phyloP scores from a whole-genome alignment of 352 stramenopile species.

The Phytopythium cucurbitacearum region DNA sequence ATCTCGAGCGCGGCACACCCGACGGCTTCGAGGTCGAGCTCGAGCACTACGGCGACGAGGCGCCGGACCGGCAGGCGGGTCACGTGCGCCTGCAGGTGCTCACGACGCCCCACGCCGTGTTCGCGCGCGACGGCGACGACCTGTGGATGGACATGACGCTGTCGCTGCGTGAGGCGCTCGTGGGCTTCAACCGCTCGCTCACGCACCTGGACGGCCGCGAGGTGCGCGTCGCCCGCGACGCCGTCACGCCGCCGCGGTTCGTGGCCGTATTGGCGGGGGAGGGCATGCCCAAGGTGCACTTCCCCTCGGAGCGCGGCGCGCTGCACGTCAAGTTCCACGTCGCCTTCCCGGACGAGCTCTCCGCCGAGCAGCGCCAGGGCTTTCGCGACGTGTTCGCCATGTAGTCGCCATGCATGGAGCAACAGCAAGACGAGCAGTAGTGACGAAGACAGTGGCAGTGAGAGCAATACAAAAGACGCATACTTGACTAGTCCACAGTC shows the following conservation, averaged over 20 bases:
- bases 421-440: not conserved
- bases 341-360: conserved; percentile 90
- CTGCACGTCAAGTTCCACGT: conserved; percentile 96
- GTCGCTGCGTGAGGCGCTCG: conserved; percentile 92
- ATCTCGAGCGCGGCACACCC: conserved; percentile 92
- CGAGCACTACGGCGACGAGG: conserved; percentile 88
- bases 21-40: conserved; percentile 93
- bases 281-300: conserved; percentile 94
- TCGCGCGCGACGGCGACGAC: conserved; percentile 92
- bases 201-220: conserved; percentile 92
- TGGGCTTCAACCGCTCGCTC: conserved; percentile 91
- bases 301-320: conserved; percentile 77
- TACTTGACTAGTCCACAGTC: too few species aligned
- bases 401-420: conserved; percentile 12
- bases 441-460: not conserved
- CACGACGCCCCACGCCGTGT: conserved; percentile 82
- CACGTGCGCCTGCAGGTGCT: conserved; percentile 92
- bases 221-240: conserved; percentile 85
- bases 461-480: conserved; percentile 2
- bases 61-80: conserved; percentile 87
- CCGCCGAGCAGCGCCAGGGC: conserved; percentile 71
- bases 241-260: conserved; percentile 91
- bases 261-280: conserved; percentile 88
- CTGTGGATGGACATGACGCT: conserved; percentile 95
- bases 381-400: conserved; percentile 51